phyloP scores from a whole-genome alignment of 2,329 filamentous ascomycete species.

The Apiospora rasikravindrae region DNA sequence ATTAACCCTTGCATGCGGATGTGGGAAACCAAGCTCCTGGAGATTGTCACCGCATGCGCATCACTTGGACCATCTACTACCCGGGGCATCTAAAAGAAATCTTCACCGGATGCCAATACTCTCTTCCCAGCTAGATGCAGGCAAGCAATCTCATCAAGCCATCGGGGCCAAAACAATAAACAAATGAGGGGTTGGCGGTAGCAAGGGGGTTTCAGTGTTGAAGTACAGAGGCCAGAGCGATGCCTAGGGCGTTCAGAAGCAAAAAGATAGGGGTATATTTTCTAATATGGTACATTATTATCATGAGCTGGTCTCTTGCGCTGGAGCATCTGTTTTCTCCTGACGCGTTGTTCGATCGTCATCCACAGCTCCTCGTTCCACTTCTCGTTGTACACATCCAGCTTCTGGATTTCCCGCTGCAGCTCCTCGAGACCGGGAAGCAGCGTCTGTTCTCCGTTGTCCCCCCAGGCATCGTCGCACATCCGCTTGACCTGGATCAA shows the following conservation, averaged over 20 bases:
- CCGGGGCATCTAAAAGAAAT: background rate
- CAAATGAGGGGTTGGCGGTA: background rate
- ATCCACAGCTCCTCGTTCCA: background rate
- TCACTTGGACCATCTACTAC: background rate
- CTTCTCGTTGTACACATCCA: background rate
- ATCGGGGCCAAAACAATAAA: background rate
- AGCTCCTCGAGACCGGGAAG: constrained; percentile 39
- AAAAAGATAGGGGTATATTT: constrained; percentile 2
- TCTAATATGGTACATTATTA: constrained; percentile 13
- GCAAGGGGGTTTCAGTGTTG: background rate
- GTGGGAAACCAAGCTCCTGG: background rate
- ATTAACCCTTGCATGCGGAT: background rate
- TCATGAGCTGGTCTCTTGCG: background rate
- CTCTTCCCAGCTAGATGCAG: background rate
- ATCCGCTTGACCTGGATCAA: constrained; percentile 41
- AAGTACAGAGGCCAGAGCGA: background rate
- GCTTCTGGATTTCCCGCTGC: constrained; percentile 23
- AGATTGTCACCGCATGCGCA: background rate
- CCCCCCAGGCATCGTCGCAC: constrained; percentile 46
- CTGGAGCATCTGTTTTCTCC: background rate
- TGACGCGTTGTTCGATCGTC: background rate
- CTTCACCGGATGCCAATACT: background rate
- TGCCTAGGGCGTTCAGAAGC: background rate
- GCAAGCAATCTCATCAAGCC: background rate
- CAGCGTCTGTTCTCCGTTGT: constrained; percentile 28